Evolutionary conservation across 139 green algal species (phyloP).

Genomic region (Chlamydomonas asymmetrica): DNA sequence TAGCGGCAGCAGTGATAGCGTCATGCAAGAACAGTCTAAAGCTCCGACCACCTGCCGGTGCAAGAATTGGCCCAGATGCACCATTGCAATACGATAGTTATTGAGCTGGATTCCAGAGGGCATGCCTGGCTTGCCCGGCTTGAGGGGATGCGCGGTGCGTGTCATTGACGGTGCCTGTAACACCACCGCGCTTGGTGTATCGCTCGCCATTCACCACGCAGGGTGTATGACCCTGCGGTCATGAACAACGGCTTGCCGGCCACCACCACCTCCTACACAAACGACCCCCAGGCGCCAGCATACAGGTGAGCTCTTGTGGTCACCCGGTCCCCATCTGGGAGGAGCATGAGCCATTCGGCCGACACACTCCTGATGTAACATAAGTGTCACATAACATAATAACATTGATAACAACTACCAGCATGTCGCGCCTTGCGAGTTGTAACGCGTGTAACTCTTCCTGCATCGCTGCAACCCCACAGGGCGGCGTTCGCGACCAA

Average conservation of each 20-base stretch:
- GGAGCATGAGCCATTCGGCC: too few species aligned
- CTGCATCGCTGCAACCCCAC: too few species aligned
- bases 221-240: conserved; percentile 4
- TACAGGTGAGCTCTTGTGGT: too few species aligned
- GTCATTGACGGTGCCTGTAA: too few species aligned
- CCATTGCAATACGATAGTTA: background rate
- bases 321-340: too few species aligned
- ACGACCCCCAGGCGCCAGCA: background rate
- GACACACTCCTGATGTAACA: too few species aligned
- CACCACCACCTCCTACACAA: conserved; percentile 19
- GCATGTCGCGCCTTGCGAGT: too few species aligned
- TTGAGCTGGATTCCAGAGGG: background rate
- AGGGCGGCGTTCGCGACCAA: conserved; percentile 15
- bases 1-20: background rate
- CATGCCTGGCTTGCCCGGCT: background rate
- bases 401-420: too few species aligned
- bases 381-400: too few species aligned
- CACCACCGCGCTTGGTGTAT: too few species aligned
- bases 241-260: conserved; percentile 8
- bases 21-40: background rate
- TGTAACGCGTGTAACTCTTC: too few species aligned
- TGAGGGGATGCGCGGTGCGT: background rate
- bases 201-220: background rate
- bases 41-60: background rate
- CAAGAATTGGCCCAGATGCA: background rate